Evolutionary conservation across 257 asterid genomes (phyloP), one percentile per base, ranked within the genome.

Genomic region (Forsythia suspensa): DNA sequence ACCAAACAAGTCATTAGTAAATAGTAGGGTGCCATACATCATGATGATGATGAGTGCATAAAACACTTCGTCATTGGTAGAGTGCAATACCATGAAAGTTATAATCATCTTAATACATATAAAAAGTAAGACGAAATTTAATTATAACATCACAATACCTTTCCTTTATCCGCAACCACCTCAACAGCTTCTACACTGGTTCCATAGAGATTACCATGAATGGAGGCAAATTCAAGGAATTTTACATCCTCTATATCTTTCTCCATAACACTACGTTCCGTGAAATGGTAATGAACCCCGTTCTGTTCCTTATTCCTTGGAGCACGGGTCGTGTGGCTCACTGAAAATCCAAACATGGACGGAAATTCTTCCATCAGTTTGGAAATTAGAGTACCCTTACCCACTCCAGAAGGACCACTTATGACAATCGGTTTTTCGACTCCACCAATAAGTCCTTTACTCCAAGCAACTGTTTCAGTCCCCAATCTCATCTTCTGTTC

Each of bases 331-430:
- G 99, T 95, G 89, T 95, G 99, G 91, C 99, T 95, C 6, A 95
- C 99, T 24, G 99, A 95, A 82, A 95, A 95, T 36, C 99, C 99
- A 75, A 93, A 95, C 87, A 71, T 90, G 18, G 89, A 86, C 63
- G 97, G 97, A 75, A 90, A 93, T 78, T 95, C 98, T 70, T 89
- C 86, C 99, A 93, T 90, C 83, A 95, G 82, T 81, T 84, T 87
- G 80, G 97, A 70, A 67, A 95, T 95, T 75, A 95, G 86, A 42
- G 99, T 95, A 44, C 99, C 99, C 86, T 95, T 95, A 29, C 99
- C 99, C 67, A 95, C 99, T 44, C 99, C 99, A 37, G 99, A 95
- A 76, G 99, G 99, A 29, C 99, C 99, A 42, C 97, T 95, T 34
- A 95, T 90, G 77, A 95, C 92, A 57, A 95, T 85, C 18, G 97